Percentiles rank a stretch among this genome's conserved stretches.
phyloP scores from a whole-genome alignment of 202 grass and related monocot genomes.

The Elaeis oleifera region DNA sequence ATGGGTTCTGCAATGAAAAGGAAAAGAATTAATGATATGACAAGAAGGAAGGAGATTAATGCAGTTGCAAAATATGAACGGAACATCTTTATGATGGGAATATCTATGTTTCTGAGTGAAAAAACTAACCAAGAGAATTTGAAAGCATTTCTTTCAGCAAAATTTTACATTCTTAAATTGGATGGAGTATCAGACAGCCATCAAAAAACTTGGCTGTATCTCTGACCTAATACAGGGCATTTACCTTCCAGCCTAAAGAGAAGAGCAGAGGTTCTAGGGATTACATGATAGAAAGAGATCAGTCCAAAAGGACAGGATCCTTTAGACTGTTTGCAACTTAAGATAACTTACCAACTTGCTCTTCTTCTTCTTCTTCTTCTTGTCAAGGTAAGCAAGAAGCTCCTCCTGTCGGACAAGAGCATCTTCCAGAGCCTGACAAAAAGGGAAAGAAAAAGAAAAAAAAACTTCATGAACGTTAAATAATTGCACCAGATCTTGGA shows the following conservation, averaged over 20 bases:
- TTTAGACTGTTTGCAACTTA: background rate
- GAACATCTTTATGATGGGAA: background rate
- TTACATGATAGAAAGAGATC: background rate
- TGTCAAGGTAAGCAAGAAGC: constrained; percentile 68
- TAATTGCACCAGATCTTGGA: no score
- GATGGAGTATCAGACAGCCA: no score
- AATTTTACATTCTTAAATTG: no score
- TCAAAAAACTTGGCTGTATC: no score
- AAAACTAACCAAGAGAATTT: no score
- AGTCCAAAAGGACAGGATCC: background rate
- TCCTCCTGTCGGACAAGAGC: constrained; percentile 59
- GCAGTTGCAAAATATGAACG: no score
- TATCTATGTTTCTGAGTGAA: no score
- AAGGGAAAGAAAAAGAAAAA: no score
- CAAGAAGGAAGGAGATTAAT: background rate
- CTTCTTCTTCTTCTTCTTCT: constrained; percentile 72
- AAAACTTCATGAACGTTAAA: no score
- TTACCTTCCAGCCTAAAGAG: no score
- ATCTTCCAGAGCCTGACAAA: constrained; percentile 55
- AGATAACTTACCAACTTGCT: constrained; percentile 53
- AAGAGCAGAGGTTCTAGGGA: background rate
- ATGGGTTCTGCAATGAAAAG: constrained; percentile 46
- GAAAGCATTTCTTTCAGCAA: no score
- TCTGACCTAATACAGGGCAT: no score
- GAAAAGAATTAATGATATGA: background rate